Base-by-base conservation (phyloP, 345 rosid genomes). In the Gossypium arboreum region DNA sequence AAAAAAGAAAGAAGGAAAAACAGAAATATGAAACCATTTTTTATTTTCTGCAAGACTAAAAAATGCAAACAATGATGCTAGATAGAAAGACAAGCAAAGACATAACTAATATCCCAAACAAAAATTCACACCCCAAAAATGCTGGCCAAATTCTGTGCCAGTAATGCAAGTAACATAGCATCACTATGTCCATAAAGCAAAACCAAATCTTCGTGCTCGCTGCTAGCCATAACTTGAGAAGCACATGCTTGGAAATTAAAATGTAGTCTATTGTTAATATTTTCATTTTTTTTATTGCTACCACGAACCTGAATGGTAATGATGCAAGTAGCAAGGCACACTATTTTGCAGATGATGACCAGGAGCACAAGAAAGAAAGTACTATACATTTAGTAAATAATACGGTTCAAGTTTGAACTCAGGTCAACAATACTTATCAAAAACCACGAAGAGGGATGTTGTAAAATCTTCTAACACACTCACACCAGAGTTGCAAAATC, bases 31-130 rank as follows among this genome's bases (percentile, higher is more conserved):
- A 58, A 45, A 41, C 44, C 45, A 25, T 22, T 2, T 72, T n/a
- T 34, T 34, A 54, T 11, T 59, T 67, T 73, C 20, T n/a, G 45
- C 43, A 59, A 60, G 16, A 47, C 18, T 47, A 20, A 43, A 72
- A 60, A 55, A 72, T 50, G 73, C 52, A n/a, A 71, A 69, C 39
- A 68, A 63, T 64, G 60, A 61, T 56, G 11, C 55, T 29, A 52
- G 9, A 58, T 43, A 12, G 54, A 50, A 50, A 50, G 54, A 50
- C 17, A 50, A 50, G 54, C 17, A 50, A 16, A 50, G 16, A 16
- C 54, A 50, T 3, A 12, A 50, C 17, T 50, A 50, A 50, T 9
- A 50, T 50, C 54, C 54, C 54, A 13, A 50, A 50, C 54, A 50
- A 9, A 45, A 45, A 45, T 45, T 45, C 54, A 13, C 54, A 50